phyloP scores from a whole-genome alignment of 139 green algal genomes.

The Astrephomene gubernaculifera region DNA sequence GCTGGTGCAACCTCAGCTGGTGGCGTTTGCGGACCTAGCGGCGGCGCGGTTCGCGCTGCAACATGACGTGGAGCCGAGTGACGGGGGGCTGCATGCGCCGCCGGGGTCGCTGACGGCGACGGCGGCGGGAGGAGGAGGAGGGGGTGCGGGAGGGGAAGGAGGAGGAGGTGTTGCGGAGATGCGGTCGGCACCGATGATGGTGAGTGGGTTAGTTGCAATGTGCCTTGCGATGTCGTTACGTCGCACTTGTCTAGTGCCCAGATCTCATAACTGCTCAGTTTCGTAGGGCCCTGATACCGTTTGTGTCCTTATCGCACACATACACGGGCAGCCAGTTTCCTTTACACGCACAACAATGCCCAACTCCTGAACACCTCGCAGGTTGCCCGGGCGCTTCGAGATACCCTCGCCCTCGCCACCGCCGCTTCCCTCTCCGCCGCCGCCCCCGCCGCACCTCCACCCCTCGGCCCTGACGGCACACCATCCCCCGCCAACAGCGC shows the following conservation, averaged over 20 bases:
- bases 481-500: too few species aligned
- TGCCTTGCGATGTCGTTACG: too few species aligned
- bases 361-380: too few species aligned
- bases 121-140: neutral
- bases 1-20: slow-evolving; percentile 68
- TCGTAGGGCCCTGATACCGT: too few species aligned
- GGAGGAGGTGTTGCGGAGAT: neutral
- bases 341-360: too few species aligned
- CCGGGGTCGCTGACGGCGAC: slow-evolving; percentile 31
- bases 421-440: slow-evolving; percentile 17
- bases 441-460: slow-evolving; percentile 33
- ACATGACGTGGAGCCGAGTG: slow-evolving; percentile 53
- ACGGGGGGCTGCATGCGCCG: slow-evolving; percentile 33
- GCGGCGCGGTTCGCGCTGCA: slow-evolving; percentile 62
- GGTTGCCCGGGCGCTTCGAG: neutral
- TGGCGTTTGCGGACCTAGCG: slow-evolving; percentile 59
- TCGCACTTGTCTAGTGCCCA: too few species aligned
- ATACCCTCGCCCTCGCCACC: slow-evolving; percentile 1
- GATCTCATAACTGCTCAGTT: too few species aligned
- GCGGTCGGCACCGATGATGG: slow-evolving; percentile 27
- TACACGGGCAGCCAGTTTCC: too few species aligned
- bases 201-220: neutral
- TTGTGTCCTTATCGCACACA: too few species aligned
- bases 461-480: slow-evolving; percentile 50
- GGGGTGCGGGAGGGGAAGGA: neutral